A percentile compares a stretch with the other conserved stretches of the same genome.
Conservation (phyloP, 1,139 yeast species). For the Yamadazyma dendronema region DNA sequence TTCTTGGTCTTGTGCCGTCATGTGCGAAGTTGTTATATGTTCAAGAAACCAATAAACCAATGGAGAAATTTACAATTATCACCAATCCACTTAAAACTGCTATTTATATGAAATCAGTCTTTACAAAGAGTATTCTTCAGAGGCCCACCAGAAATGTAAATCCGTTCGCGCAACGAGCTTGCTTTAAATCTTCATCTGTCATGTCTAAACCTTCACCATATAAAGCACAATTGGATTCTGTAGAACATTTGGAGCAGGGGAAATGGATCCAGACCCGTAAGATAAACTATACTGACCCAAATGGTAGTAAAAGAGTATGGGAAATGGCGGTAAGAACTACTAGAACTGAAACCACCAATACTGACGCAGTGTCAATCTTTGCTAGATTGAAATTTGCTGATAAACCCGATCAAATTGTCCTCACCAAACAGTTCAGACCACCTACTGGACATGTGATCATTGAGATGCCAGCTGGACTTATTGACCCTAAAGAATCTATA, state of each 20-base stretch:
- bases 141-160: too few species aligned
- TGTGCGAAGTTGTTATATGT: constrained; percentile 10
- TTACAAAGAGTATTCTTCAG: too few species aligned
- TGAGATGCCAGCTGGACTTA: constrained; percentile 92
- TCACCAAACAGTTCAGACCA: constrained; percentile 89
- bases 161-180: too few species aligned
- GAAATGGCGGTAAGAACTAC: constrained; percentile 89
- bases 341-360: constrained; percentile 59
- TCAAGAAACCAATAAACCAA: too few species aligned
- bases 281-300: constrained; percentile 68
- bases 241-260: constrained; percentile 32
- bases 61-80: too few species aligned
- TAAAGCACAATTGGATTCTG: constrained; percentile 28
- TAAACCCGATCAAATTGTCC: constrained; percentile 52
- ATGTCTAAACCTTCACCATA: constrained; percentile 12
- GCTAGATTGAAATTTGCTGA: constrained; percentile 59
- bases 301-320: constrained; percentile 71
- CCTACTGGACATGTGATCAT: constrained; percentile 86
- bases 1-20: constrained; percentile 40
- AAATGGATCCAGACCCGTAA: constrained; percentile 52
- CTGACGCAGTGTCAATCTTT: constrained; percentile 88
- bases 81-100: too few species aligned
- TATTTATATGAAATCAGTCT: too few species aligned
- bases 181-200: too few species aligned
- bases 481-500: constrained; percentile 79